Conservation (phyloP, 2,329 filamentous ascomycete species). For the Colletotrichum echinochloae region DNA sequence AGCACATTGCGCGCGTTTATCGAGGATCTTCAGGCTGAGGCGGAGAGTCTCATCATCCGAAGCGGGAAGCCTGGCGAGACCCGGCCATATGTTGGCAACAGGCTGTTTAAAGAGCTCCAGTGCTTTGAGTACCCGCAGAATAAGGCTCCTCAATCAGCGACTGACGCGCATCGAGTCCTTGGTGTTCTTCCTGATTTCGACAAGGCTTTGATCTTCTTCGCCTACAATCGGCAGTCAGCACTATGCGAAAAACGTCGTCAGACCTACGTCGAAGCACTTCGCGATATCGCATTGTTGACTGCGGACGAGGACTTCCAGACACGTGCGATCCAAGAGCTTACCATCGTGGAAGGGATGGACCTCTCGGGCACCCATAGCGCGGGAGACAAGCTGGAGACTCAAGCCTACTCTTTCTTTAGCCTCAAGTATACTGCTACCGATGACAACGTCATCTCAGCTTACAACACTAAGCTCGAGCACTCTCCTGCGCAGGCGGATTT, state of each 20-base stretch:
- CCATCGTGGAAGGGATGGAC: conserved; percentile 29
- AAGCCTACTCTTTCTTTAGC: conserved; percentile 37
- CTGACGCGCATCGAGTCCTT: conserved; percentile 27
- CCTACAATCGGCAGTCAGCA: conserved; percentile 32
- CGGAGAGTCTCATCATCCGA: conserved; percentile 56
- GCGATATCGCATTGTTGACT: conserved; percentile 29
- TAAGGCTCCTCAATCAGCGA: conserved; percentile 5
- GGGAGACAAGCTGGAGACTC: conserved; percentile 34
- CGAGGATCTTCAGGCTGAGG: conserved; percentile 62
- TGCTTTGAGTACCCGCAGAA: conserved; percentile 37
- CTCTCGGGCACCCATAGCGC: conserved; percentile 5
- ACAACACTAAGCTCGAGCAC: conserved; percentile 42
- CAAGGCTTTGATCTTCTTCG: conserved; percentile 35
- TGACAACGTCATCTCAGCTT: conserved; percentile 42
- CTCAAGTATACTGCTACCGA: conserved; percentile 36
- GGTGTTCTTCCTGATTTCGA: conserved; percentile 40
- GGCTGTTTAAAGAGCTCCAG: conserved; percentile 33
- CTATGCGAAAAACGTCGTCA: conserved; percentile 32
- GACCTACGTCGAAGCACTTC: conserved; percentile 29
- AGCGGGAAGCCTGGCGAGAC: conserved; percentile 41
- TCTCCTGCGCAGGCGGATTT: conserved; percentile 42
- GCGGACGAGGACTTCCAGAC: conserved; percentile 36
- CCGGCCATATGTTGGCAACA: conserved; percentile 7
- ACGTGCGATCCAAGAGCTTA: conserved; percentile 35
- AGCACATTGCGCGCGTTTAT: conserved; percentile 60